Evolutionary conservation across 768 basidiomycete species (phyloP), one percentile per base, ranked within the genome.

Genomic region (Suillus occidentalis): DNA sequence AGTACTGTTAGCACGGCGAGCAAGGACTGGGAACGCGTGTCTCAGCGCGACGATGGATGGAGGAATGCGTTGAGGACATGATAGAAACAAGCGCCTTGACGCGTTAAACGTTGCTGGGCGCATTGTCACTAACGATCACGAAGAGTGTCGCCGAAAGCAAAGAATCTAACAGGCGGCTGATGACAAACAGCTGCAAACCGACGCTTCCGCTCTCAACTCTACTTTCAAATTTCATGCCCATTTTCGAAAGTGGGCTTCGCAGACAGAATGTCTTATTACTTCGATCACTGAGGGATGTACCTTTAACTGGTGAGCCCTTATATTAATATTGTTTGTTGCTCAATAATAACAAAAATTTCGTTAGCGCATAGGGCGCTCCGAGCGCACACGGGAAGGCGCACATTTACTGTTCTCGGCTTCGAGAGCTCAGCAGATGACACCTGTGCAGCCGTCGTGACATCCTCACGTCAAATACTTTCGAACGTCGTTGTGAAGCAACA

Each of bases 381-480:
- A 59, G 39, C 25, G 25, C 58, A 18, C 28, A 59, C 40, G 12
- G 58, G 58, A 42, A 42, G 22, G 58, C 70, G 72, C 28, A 18
- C 39, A 25, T 87, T 92, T 71, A 90, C 86, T 1, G 87, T 92
- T 16, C 83, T 93, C 9, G 90, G 87, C 9, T 71, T 97, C 43
- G 95, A 97, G 76, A 89, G 90, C 2, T 95, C 94, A 14, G 94
- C 95, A 16, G 97, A 99, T 75, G 97, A 99, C 72, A 92, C 95
- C 1, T 97, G 95, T 70, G 94, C 89, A 18, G 91, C 96, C 0
- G 82, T 99, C 59, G 90, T 99, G 42, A 84, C 86, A 22, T 91
- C 89, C 1, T 79, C 84, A 9, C 84, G 87, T 22, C 71, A 81
- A 72, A 82, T 99, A 47, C 86, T 92, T 61, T 89, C 94, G 3